Evolutionary conservation across 2,329 filamentous ascomycete species (phyloP).

Genomic region (Xylaria multiplex): DNA sequence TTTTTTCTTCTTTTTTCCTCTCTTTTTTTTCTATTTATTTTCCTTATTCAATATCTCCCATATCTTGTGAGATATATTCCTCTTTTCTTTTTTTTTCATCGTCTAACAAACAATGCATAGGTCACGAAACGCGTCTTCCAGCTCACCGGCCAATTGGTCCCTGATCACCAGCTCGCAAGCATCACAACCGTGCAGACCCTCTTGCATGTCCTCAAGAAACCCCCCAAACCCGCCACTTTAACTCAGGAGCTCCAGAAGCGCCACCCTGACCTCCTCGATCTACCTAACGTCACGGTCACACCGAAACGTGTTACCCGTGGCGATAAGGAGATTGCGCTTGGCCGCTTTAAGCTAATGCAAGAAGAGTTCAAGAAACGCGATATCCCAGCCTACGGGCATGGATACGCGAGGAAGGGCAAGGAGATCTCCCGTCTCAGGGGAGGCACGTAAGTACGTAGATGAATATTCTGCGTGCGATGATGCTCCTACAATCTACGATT

Average conservation of each 20-base stretch:
- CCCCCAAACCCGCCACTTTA: slow-evolving; percentile 70
- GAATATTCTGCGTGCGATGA: not conserved
- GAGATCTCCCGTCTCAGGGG: slow-evolving; percentile 58
- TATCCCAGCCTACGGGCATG: slow-evolving; percentile 65
- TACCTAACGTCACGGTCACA: slow-evolving; percentile 77
- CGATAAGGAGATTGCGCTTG: slow-evolving; percentile 76
- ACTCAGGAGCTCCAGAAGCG: slow-evolving; percentile 64
- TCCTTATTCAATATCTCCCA: not conserved
- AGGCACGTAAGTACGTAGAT: slow-evolving; percentile 44
- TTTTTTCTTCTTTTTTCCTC: no score
- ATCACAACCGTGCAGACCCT: slow-evolving; percentile 65
- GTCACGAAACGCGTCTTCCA: slow-evolving; percentile 83
- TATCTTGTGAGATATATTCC: not conserved
- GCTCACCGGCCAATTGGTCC: slow-evolving; percentile 79
- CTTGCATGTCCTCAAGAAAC: slow-evolving; percentile 62
- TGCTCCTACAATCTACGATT: not conserved
- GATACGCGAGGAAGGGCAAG: slow-evolving; percentile 53
- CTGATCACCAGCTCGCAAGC: slow-evolving; percentile 73
- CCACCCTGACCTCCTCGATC: slow-evolving; percentile 50
- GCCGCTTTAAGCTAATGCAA: slow-evolving; percentile 83
- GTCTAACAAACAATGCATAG: slow-evolving; percentile 56
- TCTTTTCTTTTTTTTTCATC: not conserved
- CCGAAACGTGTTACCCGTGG: slow-evolving; percentile 72
- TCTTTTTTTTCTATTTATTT: not conserved
- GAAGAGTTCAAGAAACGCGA: slow-evolving; percentile 71